phyloP scores from a whole-genome alignment of 2,329 filamentous ascomycete genomes.

The Dissoconium aciculare region DNA sequence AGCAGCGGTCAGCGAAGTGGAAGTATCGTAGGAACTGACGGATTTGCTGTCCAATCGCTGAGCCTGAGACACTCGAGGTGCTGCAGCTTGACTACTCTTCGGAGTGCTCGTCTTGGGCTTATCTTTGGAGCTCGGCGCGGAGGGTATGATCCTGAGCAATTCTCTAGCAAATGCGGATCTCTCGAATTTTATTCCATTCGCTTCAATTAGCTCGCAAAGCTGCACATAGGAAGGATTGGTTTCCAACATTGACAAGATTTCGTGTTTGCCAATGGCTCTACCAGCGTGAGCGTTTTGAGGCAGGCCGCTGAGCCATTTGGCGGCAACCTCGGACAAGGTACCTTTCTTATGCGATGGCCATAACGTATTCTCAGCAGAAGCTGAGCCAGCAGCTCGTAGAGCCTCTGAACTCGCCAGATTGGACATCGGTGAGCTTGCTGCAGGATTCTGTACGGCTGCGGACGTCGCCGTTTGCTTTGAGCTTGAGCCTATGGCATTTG shows the following conservation, averaged over 20 bases:
- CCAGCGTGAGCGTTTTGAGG: conserved; percentile 32
- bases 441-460: conserved; percentile 1
- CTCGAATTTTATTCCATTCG: conserved; percentile 35
- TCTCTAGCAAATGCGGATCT: conserved; percentile 39
- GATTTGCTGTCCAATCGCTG: background rate
- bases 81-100: background rate
- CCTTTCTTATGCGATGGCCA: conserved; percentile 40
- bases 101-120: background rate
- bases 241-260: conserved; percentile 35
- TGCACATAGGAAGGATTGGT: conserved; percentile 41
- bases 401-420: too few relatives aligned
- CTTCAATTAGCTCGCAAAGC: conserved; percentile 40
- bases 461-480: background rate
- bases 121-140: conserved; percentile 10
- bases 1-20: too few relatives aligned
- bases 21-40: background rate
- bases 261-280: conserved; percentile 25
- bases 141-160: conserved; percentile 33
- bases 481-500: too few relatives aligned
- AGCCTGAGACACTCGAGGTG: background rate
- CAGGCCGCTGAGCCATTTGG: conserved; percentile 31
- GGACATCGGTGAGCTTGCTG: too few relatives aligned
- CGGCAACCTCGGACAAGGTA: conserved; percentile 36
- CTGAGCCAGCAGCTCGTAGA: too few relatives aligned
- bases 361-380: too few relatives aligned